These are phyloP conservation scores for Rugosomyces carneus DNA, from an alignment of 1,284 basidiomycete species.

Conservation along the genomic window DNA sequence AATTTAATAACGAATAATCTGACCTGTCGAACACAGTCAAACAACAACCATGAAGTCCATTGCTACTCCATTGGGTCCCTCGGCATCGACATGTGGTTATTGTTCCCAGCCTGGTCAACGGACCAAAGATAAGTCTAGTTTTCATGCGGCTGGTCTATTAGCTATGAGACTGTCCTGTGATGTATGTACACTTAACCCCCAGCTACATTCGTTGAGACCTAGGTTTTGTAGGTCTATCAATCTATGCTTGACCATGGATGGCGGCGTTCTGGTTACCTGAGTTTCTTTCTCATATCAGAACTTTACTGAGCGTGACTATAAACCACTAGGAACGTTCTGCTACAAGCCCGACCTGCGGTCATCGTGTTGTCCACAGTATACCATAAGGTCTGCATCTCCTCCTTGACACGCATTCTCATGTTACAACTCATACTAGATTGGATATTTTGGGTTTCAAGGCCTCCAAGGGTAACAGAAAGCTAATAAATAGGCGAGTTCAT, in stretches of 20 bases:
- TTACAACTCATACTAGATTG: slow-evolving; percentile 41
- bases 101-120: slow-evolving; percentile 36
- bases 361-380: slow-evolving; percentile 91
- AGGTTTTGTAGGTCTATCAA: slow-evolving; percentile 53
- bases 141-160: slow-evolving; percentile 28
- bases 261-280: slow-evolving; percentile 66
- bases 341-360: slow-evolving; percentile 78
- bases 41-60: slow-evolving; percentile 24
- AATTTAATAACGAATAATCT: background rate
- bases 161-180: slow-evolving; percentile 42
- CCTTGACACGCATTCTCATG: background rate
- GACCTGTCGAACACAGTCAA: no score
- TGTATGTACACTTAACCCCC: slow-evolving; percentile 27
- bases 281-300: background rate
- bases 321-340: slow-evolving; percentile 48
- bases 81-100: slow-evolving; percentile 38
- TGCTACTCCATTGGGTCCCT: slow-evolving; percentile 26
- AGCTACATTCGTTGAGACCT: background rate
- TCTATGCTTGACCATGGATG: slow-evolving; percentile 85
- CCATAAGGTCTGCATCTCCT: slow-evolving; percentile 57
- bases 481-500: slow-evolving; percentile 61
- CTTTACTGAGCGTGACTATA: background rate
- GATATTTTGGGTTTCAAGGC: slow-evolving; percentile 68
- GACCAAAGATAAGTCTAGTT: slow-evolving; percentile 24
- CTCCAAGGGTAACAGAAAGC: slow-evolving; percentile 75